phyloP scores from a whole-genome alignment of 495 filamentous ascomycete genomes.

The Hypoxylon fragiforme region DNA sequence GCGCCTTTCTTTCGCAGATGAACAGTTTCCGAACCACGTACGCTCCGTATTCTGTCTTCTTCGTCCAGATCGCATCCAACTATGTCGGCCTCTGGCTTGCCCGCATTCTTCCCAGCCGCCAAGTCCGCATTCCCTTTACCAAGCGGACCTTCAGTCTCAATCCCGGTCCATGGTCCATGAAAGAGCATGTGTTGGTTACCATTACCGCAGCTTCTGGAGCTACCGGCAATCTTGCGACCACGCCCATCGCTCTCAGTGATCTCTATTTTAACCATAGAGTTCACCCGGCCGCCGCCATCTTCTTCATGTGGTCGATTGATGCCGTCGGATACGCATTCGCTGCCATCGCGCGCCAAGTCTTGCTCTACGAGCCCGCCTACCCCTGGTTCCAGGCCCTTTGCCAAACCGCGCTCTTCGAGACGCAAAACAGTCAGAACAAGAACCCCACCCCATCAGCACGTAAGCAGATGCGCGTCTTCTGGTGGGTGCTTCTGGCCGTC shows the following conservation, averaged over 20 bases:
- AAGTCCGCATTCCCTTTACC: constrained; percentile 52
- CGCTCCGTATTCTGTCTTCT: constrained; percentile 61
- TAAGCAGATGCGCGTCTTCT: constrained; percentile 60
- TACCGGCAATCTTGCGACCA: constrained; percentile 54
- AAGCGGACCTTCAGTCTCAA: constrained; percentile 55
- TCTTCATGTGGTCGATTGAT: constrained; percentile 62
- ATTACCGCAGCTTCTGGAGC: constrained; percentile 59
- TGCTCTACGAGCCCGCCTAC: constrained; percentile 59
- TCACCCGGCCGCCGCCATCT: constrained; percentile 54
- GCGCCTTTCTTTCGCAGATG: constrained; percentile 58
- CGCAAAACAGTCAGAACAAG: constrained; percentile 55
- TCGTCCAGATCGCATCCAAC: constrained; percentile 60
- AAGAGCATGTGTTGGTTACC: constrained; percentile 61
- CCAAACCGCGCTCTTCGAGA: constrained; percentile 60
- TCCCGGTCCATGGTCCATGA: constrained; percentile 59
- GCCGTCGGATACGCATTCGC: constrained; percentile 60
- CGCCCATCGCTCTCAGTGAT: constrained; percentile 55
- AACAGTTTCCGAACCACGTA: constrained; percentile 57
- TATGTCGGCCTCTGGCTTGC: constrained; percentile 60
- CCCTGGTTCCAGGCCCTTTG: constrained; percentile 56
- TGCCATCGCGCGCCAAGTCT: constrained; percentile 54
- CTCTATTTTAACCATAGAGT: constrained; percentile 56
- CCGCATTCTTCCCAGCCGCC: constrained; percentile 50
- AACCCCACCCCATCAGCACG: constrained; percentile 50
- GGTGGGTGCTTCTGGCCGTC: constrained; percentile 52